A percentile compares a stretch with the other conserved stretches of the same genome.
These are phyloP conservation scores for Sicyos baderoa DNA, from an alignment of 306 rosid genomes.

Conservation along the genomic window DNA sequence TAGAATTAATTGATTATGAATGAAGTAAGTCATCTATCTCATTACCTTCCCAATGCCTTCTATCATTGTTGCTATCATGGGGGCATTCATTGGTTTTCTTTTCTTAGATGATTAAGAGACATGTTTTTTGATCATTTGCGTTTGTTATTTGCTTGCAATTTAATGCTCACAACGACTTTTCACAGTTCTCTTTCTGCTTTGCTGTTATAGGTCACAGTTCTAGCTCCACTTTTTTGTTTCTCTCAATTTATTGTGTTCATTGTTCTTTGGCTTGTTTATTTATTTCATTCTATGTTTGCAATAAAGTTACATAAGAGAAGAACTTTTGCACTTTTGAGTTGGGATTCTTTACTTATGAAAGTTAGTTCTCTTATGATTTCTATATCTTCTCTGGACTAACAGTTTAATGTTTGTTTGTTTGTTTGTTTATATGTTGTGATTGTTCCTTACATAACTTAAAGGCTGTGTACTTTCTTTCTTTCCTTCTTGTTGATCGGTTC, in stretches of 20 bases:
- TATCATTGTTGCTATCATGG: background rate
- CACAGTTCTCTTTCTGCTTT: slow-evolving; percentile 31
- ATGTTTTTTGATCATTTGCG: background rate
- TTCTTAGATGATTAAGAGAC: background rate
- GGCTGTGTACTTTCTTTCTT: slow-evolving; percentile 6
- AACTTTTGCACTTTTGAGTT: background rate
- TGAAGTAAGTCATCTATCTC: too few relatives aligned
- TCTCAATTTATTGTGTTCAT: slow-evolving; percentile 28
- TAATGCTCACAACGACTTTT: slow-evolving; percentile 39
- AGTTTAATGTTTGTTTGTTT: background rate
- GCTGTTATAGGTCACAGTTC: slow-evolving; percentile 27
- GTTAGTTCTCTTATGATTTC: background rate
- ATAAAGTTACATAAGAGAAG: background rate
- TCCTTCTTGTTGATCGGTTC: background rate
- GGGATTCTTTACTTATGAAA: background rate
- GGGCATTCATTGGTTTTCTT: background rate
- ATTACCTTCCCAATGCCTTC: too few relatives aligned
- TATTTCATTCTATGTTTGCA: slow-evolving; percentile 12
- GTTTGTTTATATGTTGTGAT: background rate
- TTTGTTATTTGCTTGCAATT: slow-evolving; percentile 25
- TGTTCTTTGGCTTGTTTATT: slow-evolving; percentile 31
- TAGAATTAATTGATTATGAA: too few relatives aligned
- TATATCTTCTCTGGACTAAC: background rate
- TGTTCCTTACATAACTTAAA: background rate
- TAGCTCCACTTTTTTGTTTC: slow-evolving; percentile 24